Base-by-base conservation (phyloP, 768 basidiomycete genomes). In the Trametopsis cervina region DNA sequence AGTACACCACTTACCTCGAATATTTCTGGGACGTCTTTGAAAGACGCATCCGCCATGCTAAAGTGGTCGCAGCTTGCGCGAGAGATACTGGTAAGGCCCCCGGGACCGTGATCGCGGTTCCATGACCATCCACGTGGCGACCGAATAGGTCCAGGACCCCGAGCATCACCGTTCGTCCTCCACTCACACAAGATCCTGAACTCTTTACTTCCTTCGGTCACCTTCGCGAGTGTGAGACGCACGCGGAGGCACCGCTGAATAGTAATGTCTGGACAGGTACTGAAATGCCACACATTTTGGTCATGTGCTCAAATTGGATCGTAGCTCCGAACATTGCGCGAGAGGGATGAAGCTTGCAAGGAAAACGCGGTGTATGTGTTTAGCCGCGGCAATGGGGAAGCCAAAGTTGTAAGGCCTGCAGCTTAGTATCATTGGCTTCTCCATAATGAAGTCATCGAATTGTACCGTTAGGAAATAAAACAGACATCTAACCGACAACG, bases 21-120 rank as follows among this genome's bases (percentile, higher is more conserved):
- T 61, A 98, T 79, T 68, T 99, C 96, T 37, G 95, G 94, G 44
- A 97, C 79, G 67, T 99, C 94, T 66, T 88, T 89, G 74, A 89
- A 89, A 47, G 82, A 73, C 59, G 84, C 80, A 62, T 88, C 86
- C 43, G 81, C 66, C 62, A 62, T 63, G 37, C 37, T 55, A 23
- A 15, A 21, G 46, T 39, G 21, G 51, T 47, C 46, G 46, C 24
- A 33, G 29, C 29, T 33, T 40, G 40, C 42, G 39, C 37, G 27
- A 43, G 25, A 47, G 41, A 18, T 10, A 48, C 25, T 10, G 2
- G 42, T n/a, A 2, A 20, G 46, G 46, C 40, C 46, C 46, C 46
- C 46, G 39, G 40, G 21, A 7, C 25, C 20, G 24, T 25, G 46
- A 47, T 47, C 40, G 46, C 40, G 46, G 46, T 47, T 37, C n/a